Conservation (phyloP, 768 basidiomycete genomes). For the Suillus decipiens region DNA sequence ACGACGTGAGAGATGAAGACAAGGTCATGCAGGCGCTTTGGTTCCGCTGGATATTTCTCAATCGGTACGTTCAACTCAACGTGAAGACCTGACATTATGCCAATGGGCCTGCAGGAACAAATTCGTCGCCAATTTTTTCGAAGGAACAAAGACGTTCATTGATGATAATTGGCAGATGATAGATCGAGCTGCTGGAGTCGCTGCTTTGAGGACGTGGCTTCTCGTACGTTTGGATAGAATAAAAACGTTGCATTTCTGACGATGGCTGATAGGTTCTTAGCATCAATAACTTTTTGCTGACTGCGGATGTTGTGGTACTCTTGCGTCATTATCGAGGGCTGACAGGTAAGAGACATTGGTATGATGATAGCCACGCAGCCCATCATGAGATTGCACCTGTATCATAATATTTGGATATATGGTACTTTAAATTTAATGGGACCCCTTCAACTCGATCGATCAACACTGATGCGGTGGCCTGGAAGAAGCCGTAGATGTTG, state of each 20-base stretch:
- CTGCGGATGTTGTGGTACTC: constrained; percentile 48
- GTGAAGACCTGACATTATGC: background rate
- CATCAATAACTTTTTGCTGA: constrained; percentile 54
- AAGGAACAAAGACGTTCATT: constrained; percentile 57
- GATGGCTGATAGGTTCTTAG: constrained; percentile 47
- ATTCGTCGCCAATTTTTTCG: constrained; percentile 57
- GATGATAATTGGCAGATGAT: constrained; percentile 67
- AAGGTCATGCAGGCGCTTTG: constrained; percentile 81
- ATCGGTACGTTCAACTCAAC: constrained; percentile 43
- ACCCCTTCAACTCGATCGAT: background rate
- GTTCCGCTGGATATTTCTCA: constrained; percentile 71
- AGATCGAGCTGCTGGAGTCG: constrained; percentile 67
- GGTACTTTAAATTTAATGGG: background rate
- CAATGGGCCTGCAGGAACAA: constrained; percentile 38
- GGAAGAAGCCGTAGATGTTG: background rate
- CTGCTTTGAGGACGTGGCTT: constrained; percentile 61
- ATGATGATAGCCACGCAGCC: constrained; percentile 19
- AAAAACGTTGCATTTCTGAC: background rate
- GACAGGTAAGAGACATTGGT: constrained; percentile 50
- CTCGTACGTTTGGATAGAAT: constrained; percentile 42
- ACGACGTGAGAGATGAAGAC: constrained; percentile 71
- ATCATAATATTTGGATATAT: background rate
- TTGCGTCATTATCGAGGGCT: constrained; percentile 56
- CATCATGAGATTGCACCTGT: constrained; percentile 2
- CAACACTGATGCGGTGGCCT: background rate